Percentiles rank a stretch among this genome's conserved stretches.
Evolutionary conservation across 257 asterid genomes (phyloP).

Genomic region (Vinca minor): DNA sequence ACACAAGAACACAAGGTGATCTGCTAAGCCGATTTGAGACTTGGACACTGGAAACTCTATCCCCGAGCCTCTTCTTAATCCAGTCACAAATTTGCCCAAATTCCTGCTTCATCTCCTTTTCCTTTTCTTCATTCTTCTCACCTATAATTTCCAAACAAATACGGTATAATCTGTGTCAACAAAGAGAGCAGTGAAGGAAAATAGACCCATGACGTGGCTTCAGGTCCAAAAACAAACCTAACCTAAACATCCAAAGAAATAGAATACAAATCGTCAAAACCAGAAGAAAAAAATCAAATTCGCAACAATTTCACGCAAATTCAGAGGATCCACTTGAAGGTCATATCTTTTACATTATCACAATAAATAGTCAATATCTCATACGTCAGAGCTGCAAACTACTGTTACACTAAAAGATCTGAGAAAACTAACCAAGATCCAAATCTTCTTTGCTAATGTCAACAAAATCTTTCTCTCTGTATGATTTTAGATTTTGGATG

Average conservation of each 20-base stretch:
- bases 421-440: slow-evolving; percentile 68
- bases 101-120: slow-evolving; percentile 78
- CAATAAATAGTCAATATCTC: too few species aligned
- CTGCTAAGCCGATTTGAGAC: slow-evolving; percentile 80
- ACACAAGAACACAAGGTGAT: slow-evolving; percentile 95
- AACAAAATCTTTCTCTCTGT: slow-evolving; percentile 76
- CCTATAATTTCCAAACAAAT: slow-evolving; percentile 31
- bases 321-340: background rate
- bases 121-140: slow-evolving; percentile 80
- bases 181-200: background rate
- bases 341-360: too few species aligned
- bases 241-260: background rate
- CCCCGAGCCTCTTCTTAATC: slow-evolving; percentile 78
- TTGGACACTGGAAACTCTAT: slow-evolving; percentile 82
- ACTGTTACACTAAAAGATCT: background rate
- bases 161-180: background rate
- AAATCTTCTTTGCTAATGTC: slow-evolving; percentile 97
- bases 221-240: background rate
- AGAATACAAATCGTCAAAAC: background rate
- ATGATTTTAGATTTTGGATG: slow-evolving; percentile 73
- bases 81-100: slow-evolving; percentile 84
- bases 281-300: background rate
- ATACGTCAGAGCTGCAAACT: background rate
- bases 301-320: background rate
- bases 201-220: background rate